Conservation (phyloP, 1,139 yeast species). For the Magnusiomyces tetraspermus region DNA sequence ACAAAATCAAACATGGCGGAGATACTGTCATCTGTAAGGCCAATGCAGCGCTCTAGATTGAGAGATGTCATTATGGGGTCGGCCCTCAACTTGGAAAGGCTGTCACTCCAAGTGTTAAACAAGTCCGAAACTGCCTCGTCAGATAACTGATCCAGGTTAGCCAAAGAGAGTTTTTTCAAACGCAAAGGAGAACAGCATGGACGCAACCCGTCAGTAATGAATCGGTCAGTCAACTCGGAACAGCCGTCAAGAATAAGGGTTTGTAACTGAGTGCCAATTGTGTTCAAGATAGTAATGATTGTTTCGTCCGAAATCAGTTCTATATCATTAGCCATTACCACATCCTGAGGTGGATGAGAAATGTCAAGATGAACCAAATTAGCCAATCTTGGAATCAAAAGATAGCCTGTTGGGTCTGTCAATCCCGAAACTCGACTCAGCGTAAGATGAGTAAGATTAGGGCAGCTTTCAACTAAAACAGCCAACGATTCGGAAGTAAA, state of each 20-base stretch:
- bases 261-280: slow-evolving; percentile 52
- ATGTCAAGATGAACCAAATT: slow-evolving; percentile 51
- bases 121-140: slow-evolving; percentile 53
- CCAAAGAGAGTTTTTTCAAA: slow-evolving; percentile 46
- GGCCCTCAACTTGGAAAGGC: background rate
- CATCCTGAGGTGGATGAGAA: slow-evolving; percentile 42
- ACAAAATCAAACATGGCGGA: slow-evolving; percentile 57
- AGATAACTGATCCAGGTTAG: slow-evolving; percentile 50
- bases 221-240: slow-evolving; percentile 55
- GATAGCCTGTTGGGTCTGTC: slow-evolving; percentile 47
- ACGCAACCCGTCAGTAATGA: slow-evolving; percentile 49
- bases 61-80: slow-evolving; percentile 47
- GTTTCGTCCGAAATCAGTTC: slow-evolving; percentile 67
- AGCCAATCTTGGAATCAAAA: slow-evolving; percentile 54
- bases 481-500: slow-evolving; percentile 60
- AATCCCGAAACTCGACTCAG: slow-evolving; percentile 69
- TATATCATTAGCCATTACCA: slow-evolving; percentile 18
- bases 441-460: slow-evolving; percentile 41
- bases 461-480: slow-evolving; percentile 50
- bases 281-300: slow-evolving; percentile 53
- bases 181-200: slow-evolving; percentile 43
- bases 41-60: slow-evolving; percentile 50
- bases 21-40: slow-evolving; percentile 53
- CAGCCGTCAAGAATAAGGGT: slow-evolving; percentile 64
- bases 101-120: slow-evolving; percentile 43